phyloP scores from a whole-genome alignment of 148 eudicot genomes.

The Nepenthes gracilis region DNA sequence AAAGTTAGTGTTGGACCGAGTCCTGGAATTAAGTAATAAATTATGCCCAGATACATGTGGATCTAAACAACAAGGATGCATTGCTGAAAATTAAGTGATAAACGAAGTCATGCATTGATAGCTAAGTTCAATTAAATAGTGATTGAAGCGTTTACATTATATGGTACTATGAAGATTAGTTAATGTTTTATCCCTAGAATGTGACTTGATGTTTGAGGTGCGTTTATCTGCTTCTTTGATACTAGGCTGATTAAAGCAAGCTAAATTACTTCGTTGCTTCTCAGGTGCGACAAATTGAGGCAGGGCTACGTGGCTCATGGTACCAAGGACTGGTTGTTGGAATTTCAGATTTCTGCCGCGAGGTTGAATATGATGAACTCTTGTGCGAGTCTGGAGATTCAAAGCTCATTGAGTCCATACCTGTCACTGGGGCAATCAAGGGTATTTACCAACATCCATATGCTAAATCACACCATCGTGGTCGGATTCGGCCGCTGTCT shows the following conservation, averaged over 20 bases:
- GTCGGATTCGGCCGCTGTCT: conserved; percentile 30
- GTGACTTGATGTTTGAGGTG: not conserved
- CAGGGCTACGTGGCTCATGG: conserved; percentile 38
- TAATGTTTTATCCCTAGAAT: not conserved
- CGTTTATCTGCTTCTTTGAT: not conserved
- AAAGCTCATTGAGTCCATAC: conserved; percentile 36
- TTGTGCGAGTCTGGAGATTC: conserved; percentile 28
- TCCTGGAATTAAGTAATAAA: too few relatives aligned
- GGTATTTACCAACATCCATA: conserved; percentile 29
- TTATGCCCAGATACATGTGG: not conserved
- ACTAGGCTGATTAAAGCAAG: not conserved
- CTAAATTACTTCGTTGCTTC: not conserved
- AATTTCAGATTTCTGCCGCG: conserved; percentile 25
- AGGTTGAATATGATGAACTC: conserved; percentile 27
- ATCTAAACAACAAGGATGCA: not conserved
- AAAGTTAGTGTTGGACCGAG: too few relatives aligned
- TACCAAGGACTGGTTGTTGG: conserved; percentile 32
- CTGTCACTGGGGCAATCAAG: conserved; percentile 36
- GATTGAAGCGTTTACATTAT: too few relatives aligned
- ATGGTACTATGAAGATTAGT: too few relatives aligned
- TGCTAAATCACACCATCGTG: conserved; percentile 30
- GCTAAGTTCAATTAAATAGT: too few relatives aligned
- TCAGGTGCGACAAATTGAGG: conserved; percentile 36
- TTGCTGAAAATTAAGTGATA: not conserved
- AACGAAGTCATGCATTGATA: not conserved